phyloP scores from a whole-genome alignment of 768 basidiomycete genomes.

The Dioszegia crocea region DNA sequence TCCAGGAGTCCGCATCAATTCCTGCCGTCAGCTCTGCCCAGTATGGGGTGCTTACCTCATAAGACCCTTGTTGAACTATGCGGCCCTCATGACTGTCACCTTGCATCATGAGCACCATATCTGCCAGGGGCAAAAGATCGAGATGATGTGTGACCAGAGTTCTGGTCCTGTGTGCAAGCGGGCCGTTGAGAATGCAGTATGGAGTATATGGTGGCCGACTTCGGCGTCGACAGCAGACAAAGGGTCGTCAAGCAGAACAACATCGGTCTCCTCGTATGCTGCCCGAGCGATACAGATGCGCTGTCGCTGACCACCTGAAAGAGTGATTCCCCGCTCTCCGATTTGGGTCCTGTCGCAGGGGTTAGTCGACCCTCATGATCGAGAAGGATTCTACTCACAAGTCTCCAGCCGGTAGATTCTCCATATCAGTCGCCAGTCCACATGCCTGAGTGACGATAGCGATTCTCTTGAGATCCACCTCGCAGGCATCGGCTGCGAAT shows the following conservation, averaged over 20 bases:
- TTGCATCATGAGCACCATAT: slow-evolving; percentile 45
- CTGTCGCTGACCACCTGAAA: slow-evolving; percentile 49
- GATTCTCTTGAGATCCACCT: slow-evolving; percentile 24
- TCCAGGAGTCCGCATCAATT: slow-evolving; percentile 19
- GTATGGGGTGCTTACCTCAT: no score
- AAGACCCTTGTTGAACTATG: slow-evolving; percentile 64
- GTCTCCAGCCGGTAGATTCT: slow-evolving; percentile 32
- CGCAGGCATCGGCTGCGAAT: slow-evolving; percentile 24
- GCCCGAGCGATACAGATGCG: slow-evolving; percentile 42
- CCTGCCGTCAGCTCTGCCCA: no score
- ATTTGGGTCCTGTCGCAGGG: slow-evolving; percentile 63
- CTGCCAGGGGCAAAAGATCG: slow-evolving; percentile 41
- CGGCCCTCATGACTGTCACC: slow-evolving; percentile 18
- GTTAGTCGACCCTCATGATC: slow-evolving; percentile 63
- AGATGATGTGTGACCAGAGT: slow-evolving; percentile 56
- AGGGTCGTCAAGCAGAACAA: slow-evolving; percentile 48
- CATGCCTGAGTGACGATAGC: slow-evolving; percentile 40
- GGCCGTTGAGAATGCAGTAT: slow-evolving; percentile 56
- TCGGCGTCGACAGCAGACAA: slow-evolving; percentile 74
- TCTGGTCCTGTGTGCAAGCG: slow-evolving; percentile 58
- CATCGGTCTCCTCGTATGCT: slow-evolving; percentile 28
- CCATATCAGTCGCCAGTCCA: slow-evolving; percentile 32
- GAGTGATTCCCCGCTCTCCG: slow-evolving; percentile 65
- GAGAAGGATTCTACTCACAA: no score
- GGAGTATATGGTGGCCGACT: slow-evolving; percentile 64